Evolutionary conservation across 225 moss, liverwort and hornwort genomes (phyloP).

Genomic region (Lunularia cruciata): DNA sequence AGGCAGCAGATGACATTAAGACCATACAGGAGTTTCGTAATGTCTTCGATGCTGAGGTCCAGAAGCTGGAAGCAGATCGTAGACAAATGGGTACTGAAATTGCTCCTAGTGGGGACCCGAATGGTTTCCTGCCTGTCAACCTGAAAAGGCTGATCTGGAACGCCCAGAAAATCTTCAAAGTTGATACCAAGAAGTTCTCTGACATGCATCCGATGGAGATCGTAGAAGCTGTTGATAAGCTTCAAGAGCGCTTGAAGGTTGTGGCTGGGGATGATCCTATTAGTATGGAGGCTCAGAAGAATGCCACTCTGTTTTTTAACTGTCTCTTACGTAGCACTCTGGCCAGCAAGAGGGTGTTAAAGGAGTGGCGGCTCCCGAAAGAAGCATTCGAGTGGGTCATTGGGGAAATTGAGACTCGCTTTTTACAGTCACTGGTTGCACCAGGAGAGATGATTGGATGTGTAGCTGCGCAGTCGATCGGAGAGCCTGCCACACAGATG

Average conservation of each 20-base stretch:
- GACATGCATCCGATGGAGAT: slow-evolving; percentile 99
- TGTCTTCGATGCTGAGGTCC: slow-evolving; percentile 97
- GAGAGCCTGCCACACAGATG: slow-evolving; percentile 98
- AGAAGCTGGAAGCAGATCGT: slow-evolving; percentile 84
- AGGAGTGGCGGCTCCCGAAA: slow-evolving; percentile 89
- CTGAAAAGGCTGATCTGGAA: slow-evolving; percentile 97
- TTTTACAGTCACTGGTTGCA: slow-evolving; percentile 92
- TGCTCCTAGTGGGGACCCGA: slow-evolving; percentile 83
- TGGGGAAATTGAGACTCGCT: slow-evolving; percentile 95
- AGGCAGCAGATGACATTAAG: slow-evolving; percentile 94
- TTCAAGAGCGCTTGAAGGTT: slow-evolving; percentile 90
- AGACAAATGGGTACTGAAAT: slow-evolving; percentile 95
- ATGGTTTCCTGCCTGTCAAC: slow-evolving; percentile 85
- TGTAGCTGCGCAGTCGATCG: slow-evolving; percentile 97
- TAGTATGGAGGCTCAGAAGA: slow-evolving; percentile 97
- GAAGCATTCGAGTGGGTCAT: slow-evolving; percentile 99
- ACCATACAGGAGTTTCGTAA: slow-evolving; percentile 95
- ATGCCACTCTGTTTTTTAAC: slow-evolving; percentile 92
- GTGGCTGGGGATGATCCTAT: slow-evolving; percentile 98
- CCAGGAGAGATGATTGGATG: slow-evolving; percentile 99
- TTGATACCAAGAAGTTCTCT: slow-evolving; percentile 84
- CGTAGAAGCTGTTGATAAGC: slow-evolving; percentile 94
- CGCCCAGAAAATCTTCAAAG: slow-evolving; percentile 96
- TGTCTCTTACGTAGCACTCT: slow-evolving; percentile 91
- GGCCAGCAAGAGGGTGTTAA: slow-evolving; percentile 95